Base-by-base conservation (phyloP, 768 basidiomycete genomes). In the Heimioporus sp. region DNA sequence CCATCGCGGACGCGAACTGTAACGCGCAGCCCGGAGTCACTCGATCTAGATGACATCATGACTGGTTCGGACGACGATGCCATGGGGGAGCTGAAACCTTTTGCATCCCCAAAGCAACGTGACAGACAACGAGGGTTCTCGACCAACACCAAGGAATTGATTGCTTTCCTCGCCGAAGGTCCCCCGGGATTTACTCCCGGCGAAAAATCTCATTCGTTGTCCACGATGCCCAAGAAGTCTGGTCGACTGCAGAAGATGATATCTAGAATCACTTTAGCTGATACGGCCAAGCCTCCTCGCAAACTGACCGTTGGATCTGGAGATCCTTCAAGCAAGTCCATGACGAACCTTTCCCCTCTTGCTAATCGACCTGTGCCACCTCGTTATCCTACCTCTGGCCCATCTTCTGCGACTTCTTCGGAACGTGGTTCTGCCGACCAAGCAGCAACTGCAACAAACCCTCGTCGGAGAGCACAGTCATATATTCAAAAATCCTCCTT, bases 191-290 rank as follows among this genome's bases (percentile, higher is more conserved):
- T 60, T 2, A 53, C 56, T 43, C 63, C 73, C 12, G 65, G 73
- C 43, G 77, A 78, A 21, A 74, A 72, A 48, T 65, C 68, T 8
- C 79, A 80, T 51, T 73, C 76, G 28, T 73, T 62, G 12, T 53
- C 59, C 13, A 4, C 45, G 10, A 56, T 63, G 53, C 63, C 55
- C 52, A 72, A 68, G 60, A 83, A 83, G 67, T 76, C 76, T 49
- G 82, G 82, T 43, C 79, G 89, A 21, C 71, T 93, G 53, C 86
- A 87, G 67, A 80, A 84, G 56, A 91, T 94, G 84, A 87, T 94
- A 60, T 91, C 90, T 17, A 86, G 83, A 59, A 73, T 92, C 24
- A 85, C 81, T 35, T 72, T 81, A 55, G 77, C 78, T 46, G 71
- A 67, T 41, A 63, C 59, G 42, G 53, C 52, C 16, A 66, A 59